phyloP scores from a whole-genome alignment of 2,329 filamentous ascomycete species.

The Periconia macrospinosa region DNA sequence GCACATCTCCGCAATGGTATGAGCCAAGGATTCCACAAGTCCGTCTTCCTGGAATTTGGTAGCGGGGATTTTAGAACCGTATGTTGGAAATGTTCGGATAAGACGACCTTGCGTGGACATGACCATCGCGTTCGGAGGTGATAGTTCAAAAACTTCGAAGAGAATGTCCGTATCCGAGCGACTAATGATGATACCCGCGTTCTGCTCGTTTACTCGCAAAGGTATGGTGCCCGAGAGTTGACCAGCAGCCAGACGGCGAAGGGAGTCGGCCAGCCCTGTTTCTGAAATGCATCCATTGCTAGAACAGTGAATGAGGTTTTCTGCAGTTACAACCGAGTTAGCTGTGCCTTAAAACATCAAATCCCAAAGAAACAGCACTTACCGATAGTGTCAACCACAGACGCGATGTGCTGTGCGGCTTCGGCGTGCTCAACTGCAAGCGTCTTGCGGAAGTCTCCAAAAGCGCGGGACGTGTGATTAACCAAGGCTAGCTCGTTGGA shows the following conservation, averaged over 20 bases:
- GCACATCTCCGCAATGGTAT: slow-evolving; percentile 41
- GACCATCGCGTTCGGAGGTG: slow-evolving; percentile 43
- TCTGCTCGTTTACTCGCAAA: slow-evolving; percentile 50
- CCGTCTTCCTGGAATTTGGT: slow-evolving; percentile 14
- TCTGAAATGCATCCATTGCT: slow-evolving; percentile 11
- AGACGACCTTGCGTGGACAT: slow-evolving; percentile 46
- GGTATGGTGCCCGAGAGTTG: slow-evolving; percentile 23
- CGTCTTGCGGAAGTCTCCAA: slow-evolving; percentile 10
- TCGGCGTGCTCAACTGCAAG: slow-evolving; percentile 4
- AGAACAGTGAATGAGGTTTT: slow-evolving; percentile 13
- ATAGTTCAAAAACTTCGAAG: slow-evolving; percentile 53
- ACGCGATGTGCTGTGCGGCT: slow-evolving; percentile 2
- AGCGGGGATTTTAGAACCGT: slow-evolving; percentile 38
- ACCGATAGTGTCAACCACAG: slow-evolving; percentile 13
- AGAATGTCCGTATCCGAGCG: slow-evolving; percentile 25
- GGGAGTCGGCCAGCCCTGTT: slow-evolving; percentile 4
- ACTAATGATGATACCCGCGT: slow-evolving; percentile 50
- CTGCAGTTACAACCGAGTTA: slow-evolving; percentile 7
- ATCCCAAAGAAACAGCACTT: background rate
- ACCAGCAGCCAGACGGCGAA: slow-evolving; percentile 20
- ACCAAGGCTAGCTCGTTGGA: slow-evolving; percentile 18
- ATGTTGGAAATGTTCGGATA: slow-evolving; percentile 49
- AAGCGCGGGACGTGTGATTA: slow-evolving; percentile 8
- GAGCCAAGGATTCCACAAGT: slow-evolving; percentile 26
- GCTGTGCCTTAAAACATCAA: background rate